Evolutionary conservation across 306 rosid genomes (phyloP), one percentile per base, ranked within the genome.

Genomic region (Medicago arabica): DNA sequence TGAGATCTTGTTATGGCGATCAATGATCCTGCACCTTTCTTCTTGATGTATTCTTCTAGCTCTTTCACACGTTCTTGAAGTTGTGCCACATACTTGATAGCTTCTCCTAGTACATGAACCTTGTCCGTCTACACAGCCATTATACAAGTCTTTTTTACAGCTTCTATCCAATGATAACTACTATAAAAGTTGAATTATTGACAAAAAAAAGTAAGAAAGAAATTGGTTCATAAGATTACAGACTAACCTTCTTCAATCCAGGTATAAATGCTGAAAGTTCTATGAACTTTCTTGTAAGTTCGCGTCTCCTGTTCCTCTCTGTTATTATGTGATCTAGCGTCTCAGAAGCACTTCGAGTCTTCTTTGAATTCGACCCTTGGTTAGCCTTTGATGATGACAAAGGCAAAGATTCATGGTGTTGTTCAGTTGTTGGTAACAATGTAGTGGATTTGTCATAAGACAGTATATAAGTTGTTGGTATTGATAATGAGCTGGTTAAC

Each of bases 201-300:
- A 31, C 6, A 31, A 3, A 31, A 31, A 4, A 31, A 31, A 25
- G 2, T 25, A 25, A 25, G 28, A 25, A 25, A 25, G 28, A 25
- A 3, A 31, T 31, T 31, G 36, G 5, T 31, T 31, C 36, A 8
- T 51, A 21, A 15, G 9, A 41, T 8, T 8, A 41, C 3, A 8
- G 11, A 70, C 12, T 15, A 2, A 67, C 84, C 76, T 74, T 80
- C 65, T 74, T 80, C 67, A 74, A 50, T 64, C 76, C 80, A 59
- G 80, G 84, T 36, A 75, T 67, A 31, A 71, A 66, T 18, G 84
- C 71, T 2, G 84, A 75, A 40, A 80, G 84, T 21, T 79, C 80
- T 11, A 80, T 75, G 67, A 80, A 80, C 46, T 39, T 74, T 28
- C 58, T 75, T 2, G 75, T 67, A 64, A 80, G 79, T 40, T 80